Evolutionary conservation across 352 stramenopile genomes (phyloP), one percentile per base, ranked within the genome.

Genomic region (Phytophthora hybrid): DNA sequence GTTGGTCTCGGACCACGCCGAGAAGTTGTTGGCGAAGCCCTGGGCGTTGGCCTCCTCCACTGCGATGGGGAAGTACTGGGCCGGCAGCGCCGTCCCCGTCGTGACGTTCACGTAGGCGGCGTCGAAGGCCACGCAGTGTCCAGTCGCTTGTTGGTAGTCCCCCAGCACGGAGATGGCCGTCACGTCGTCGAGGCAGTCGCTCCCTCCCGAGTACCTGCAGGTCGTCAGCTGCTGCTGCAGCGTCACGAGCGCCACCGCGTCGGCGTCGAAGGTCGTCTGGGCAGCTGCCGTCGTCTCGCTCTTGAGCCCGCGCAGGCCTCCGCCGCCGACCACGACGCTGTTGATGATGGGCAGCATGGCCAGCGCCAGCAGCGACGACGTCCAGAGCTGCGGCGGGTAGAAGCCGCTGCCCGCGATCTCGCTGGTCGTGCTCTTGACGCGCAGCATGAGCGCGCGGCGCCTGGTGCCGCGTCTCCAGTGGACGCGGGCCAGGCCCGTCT

Each of bases 11-110:
- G 77, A 84, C 87, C 89, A 95, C 54, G 87, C 60, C 9, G 86
- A 93, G 41, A 93, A 93, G 46, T 90, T 87, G 66, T 94, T 95
- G 31, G 69, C 63, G 57, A 89, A 91, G 10, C 87, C 87, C 32
- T 89, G 70, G 3, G 69, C 65, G 66, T 84, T 75, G 7, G 84
- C 87, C 21, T 93, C 85, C 29, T 88, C 66, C 21, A 79, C 80
- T 7, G 44, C 77, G 55, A 93, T 92, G 4, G 89, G 87, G 47
- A 89, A 70, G 68, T 93, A 95, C 52, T 88, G 80, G n/a, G 82
- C 83, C 8, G 82, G 83, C 11, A 91, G 53, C 4, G 81, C 77
- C 1, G 81, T 71, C 0, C 63, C 63, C 0, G 80, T 67, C 54
- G 79, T 80, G 39, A 79, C 63, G 31, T 88, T 80, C 46, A 94